Conservation (phyloP, 768 basidiomycete species). For the Paxillus ammoniavirescens region DNA sequence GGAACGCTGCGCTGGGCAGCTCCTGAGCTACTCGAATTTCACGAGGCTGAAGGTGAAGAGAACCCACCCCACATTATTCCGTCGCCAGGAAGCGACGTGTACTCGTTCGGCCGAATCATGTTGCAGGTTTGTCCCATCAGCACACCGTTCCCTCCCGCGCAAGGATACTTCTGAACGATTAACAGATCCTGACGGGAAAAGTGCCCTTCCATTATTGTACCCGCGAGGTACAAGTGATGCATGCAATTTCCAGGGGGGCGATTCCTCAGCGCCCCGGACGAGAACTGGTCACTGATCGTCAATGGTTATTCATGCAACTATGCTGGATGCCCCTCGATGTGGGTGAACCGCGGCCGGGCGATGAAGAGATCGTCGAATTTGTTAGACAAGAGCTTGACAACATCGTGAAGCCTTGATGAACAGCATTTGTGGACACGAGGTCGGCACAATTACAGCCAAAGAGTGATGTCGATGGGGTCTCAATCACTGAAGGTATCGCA, state of each 20-base stretch:
- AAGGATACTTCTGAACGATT: too few species aligned
- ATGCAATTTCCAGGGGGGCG: background rate
- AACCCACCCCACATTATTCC: background rate
- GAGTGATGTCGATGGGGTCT: too few species aligned
- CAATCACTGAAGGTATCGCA: too few species aligned
- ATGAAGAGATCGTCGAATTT: conserved; percentile 20
- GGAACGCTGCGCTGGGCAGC: conserved; percentile 47
- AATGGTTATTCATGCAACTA: background rate
- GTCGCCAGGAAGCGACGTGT: conserved; percentile 33
- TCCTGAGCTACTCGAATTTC: conserved; percentile 28
- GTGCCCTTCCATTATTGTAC: conserved; percentile 5
- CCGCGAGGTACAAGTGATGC: conserved; percentile 2
- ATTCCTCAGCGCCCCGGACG: background rate
- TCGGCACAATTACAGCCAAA: too few species aligned
- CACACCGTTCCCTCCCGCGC: too few species aligned
- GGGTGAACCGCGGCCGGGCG: conserved; percentile 26
- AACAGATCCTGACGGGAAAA: background rate
- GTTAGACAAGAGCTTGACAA: background rate
- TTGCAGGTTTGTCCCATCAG: background rate
- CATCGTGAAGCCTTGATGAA: too few species aligned
- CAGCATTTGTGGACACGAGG: too few species aligned
- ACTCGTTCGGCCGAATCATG: conserved; percentile 14
- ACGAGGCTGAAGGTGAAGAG: background rate
- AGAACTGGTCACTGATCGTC: background rate
- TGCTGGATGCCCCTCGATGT: conserved; percentile 20